These are phyloP conservation scores for Thalassiosira pacifica DNA, from an alignment of 352 stramenopile genomes.

Conservation along the genomic window DNA sequence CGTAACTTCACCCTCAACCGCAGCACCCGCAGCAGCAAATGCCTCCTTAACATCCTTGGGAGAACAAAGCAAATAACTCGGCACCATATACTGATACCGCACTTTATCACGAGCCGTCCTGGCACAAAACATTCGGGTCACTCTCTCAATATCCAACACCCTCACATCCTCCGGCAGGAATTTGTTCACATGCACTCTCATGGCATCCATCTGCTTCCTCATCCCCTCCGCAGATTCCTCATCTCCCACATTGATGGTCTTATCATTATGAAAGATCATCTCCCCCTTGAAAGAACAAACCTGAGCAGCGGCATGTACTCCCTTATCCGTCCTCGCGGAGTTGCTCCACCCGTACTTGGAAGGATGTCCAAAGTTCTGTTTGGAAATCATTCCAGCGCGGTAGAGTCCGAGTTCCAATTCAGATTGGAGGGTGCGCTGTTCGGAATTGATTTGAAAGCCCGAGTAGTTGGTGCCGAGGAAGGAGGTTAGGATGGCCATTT, in stretches of 20 bases:
- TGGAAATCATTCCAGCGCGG: slow-evolving; percentile 61
- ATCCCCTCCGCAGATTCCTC: slow-evolving; percentile 10
- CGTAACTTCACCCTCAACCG: neutral
- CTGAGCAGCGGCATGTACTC: slow-evolving; percentile 85
- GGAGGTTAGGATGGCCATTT: slow-evolving; percentile 60
- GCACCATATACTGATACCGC: slow-evolving; percentile 88
- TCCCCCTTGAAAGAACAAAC: slow-evolving; percentile 82
- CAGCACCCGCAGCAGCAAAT: slow-evolving; percentile 27
- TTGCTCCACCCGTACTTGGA: slow-evolving; percentile 84
- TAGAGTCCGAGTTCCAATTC: slow-evolving; percentile 84
- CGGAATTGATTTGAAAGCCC: slow-evolving; percentile 85
- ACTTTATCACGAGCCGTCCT: slow-evolving; percentile 83
- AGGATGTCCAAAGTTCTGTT: slow-evolving; percentile 81
- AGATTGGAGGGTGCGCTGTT: slow-evolving; percentile 72
- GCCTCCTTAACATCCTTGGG: slow-evolving; percentile 35
- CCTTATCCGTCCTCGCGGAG: slow-evolving; percentile 85
- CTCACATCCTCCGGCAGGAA: slow-evolving; percentile 74
- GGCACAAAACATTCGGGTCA: slow-evolving; percentile 78
- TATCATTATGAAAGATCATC: slow-evolving; percentile 57
- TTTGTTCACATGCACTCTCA: slow-evolving; percentile 72
- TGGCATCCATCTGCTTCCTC: slow-evolving; percentile 58
- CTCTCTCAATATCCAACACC: slow-evolving; percentile 76
- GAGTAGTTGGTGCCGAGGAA: slow-evolving; percentile 74
- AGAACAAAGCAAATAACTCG: slow-evolving; percentile 61
- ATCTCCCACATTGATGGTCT: slow-evolving; percentile 14